A percentile compares a stretch with the other conserved stretches of the same genome.
These are phyloP conservation scores for Epichloe amarillans DNA, from an alignment of 2,329 filamentous ascomycete species.

Conservation along the genomic window DNA sequence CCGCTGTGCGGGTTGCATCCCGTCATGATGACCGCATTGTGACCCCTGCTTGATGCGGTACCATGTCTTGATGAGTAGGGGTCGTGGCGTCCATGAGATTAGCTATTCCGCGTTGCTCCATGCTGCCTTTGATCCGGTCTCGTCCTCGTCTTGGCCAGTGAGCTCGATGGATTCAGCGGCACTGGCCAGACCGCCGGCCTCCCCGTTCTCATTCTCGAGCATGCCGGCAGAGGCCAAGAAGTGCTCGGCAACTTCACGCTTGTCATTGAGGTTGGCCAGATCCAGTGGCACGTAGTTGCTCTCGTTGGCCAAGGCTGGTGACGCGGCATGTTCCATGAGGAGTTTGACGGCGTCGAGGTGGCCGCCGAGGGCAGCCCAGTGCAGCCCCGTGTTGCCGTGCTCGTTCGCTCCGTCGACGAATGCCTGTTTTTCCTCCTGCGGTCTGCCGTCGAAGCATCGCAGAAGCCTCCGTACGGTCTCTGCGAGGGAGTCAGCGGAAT, in stretches of 20 bases:
- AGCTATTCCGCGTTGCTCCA: not conserved
- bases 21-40: not conserved
- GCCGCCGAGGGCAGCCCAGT: slow-evolving; percentile 88
- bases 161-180: slow-evolving; percentile 27
- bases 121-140: slow-evolving; percentile 8
- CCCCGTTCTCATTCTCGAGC: slow-evolving; percentile 34
- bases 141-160: slow-evolving; percentile 17
- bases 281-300: slow-evolving; percentile 73
- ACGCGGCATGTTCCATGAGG: slow-evolving; percentile 63
- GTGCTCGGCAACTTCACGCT: slow-evolving; percentile 50
- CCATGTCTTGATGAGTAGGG: not conserved
- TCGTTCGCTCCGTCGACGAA: slow-evolving; percentile 60
- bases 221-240: slow-evolving; percentile 37
- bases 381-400: slow-evolving; percentile 79
- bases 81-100: not conserved
- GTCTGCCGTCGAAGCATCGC: slow-evolving; percentile 26
- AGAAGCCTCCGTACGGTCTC: slow-evolving; percentile 33
- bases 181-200: slow-evolving; percentile 29
- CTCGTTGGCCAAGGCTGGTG: slow-evolving; percentile 65
- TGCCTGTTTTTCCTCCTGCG: slow-evolving; percentile 28
- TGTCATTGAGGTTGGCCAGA: slow-evolving; percentile 56
- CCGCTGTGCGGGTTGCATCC: slow-evolving; percentile 1
- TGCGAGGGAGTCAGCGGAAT: slow-evolving; percentile 12
- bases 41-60: not conserved
- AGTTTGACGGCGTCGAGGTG: slow-evolving; percentile 69